Conservation (phyloP, 768 basidiomycete genomes). For the Lactarius psammicola region DNA sequence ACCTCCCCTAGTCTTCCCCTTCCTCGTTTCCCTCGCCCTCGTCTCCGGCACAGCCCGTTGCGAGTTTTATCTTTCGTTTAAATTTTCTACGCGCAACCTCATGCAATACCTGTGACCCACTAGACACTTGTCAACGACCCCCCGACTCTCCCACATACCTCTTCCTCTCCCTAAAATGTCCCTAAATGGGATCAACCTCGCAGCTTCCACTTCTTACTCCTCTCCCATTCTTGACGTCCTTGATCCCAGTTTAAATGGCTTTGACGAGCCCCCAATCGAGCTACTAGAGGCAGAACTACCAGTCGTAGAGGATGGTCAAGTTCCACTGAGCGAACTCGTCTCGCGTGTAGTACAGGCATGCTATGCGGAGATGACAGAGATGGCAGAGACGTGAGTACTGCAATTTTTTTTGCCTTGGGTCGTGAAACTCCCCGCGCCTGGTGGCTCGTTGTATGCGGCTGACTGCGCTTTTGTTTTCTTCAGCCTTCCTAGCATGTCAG, state of each 20-base stretch:
- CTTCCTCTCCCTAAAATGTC: slow-evolving; percentile 8
- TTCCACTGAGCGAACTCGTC: slow-evolving; percentile 69
- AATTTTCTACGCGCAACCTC: neutral
- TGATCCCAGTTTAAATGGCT: slow-evolving; percentile 34
- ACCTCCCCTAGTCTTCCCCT: too few relatives aligned
- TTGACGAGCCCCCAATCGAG: slow-evolving; percentile 45
- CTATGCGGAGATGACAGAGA: slow-evolving; percentile 78
- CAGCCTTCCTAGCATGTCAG: slow-evolving; percentile 60
- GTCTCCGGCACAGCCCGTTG: neutral
- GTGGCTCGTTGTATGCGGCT: neutral
- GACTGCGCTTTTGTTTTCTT: slow-evolving; percentile 34
- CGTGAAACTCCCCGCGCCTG: neutral
- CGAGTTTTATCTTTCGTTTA: neutral
- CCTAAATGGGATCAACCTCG: slow-evolving; percentile 22
- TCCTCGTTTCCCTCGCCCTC: neutral
- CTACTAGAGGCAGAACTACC: slow-evolving; percentile 75
- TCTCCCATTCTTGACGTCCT: slow-evolving; percentile 25
- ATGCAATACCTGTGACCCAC: neutral
- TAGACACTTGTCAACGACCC: neutral
- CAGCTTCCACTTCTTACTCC: slow-evolving; percentile 1
- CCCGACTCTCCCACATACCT: neutral
- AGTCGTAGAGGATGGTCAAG: slow-evolving; percentile 66
- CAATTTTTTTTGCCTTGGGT: slow-evolving; percentile 2
- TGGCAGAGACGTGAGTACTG: slow-evolving; percentile 76
- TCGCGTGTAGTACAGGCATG: slow-evolving; percentile 75